Evolutionary conservation across 805 yeast species (phyloP).

Genomic region (Candida piceae): DNA sequence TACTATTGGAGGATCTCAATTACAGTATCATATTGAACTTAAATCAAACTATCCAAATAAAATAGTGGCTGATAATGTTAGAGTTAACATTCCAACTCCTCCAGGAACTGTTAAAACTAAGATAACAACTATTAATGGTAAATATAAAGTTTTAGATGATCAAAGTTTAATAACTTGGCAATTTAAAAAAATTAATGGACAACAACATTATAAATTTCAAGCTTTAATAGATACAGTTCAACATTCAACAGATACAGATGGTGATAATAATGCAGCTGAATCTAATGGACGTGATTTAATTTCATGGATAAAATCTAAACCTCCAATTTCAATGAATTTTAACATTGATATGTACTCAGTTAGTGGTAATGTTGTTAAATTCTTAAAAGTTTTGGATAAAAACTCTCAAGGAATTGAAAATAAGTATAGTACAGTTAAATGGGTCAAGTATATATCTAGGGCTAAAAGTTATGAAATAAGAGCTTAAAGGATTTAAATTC

Average conservation of each 20-base stretch:
- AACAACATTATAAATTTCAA: constrained; percentile 32
- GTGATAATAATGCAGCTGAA: not conserved
- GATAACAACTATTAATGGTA: constrained; percentile 49
- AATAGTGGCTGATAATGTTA: constrained; percentile 58
- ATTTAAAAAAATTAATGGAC: constrained; percentile 62
- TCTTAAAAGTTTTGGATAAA: constrained; percentile 61
- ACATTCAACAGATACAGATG: constrained; percentile 20
- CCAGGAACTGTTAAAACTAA: constrained; percentile 47
- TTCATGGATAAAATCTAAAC: constrained; percentile 64
- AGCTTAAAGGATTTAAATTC: not conserved
- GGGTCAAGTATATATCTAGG: constrained; percentile 76
- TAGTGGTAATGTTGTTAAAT: constrained; percentile 72
- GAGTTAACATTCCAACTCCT: constrained; percentile 66
- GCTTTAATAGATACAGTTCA: constrained; percentile 43
- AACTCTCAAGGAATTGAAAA: constrained; percentile 14
- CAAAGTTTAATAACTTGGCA: constrained; percentile 67
- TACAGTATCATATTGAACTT: constrained; percentile 56
- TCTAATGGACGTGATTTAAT: constrained; percentile 11
- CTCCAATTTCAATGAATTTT: constrained; percentile 72
- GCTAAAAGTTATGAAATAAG: constrained; percentile 83
- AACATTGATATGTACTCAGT: constrained; percentile 67
- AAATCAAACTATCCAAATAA: constrained; percentile 58
- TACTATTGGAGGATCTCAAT: constrained; percentile 36
- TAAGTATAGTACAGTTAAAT: constrained; percentile 70
- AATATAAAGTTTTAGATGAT: constrained; percentile 61